A percentile compares a stretch with the other conserved stretches of the same genome.
phyloP scores from a whole-genome alignment of 768 basidiomycete species.

The Boletus rubropictus region DNA sequence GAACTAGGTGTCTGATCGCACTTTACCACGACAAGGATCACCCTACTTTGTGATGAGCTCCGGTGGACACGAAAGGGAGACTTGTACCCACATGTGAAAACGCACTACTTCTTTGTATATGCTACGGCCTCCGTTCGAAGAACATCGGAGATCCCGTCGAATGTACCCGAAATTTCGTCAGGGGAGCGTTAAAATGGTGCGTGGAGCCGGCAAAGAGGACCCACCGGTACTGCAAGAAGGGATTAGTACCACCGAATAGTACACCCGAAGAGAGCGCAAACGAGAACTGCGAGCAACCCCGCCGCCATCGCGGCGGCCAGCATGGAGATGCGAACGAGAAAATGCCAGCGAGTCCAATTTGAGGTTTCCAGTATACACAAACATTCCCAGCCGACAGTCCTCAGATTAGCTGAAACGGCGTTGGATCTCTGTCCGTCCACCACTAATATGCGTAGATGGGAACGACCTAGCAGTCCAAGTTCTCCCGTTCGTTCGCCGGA shows the following conservation, averaged over 20 bases:
- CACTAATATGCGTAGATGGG: background rate
- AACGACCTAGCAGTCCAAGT: background rate
- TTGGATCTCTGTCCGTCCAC: slow-evolving; percentile 11
- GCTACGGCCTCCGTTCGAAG: slow-evolving; percentile 7
- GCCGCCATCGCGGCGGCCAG: slow-evolving; percentile 25
- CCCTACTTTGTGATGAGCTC: background rate
- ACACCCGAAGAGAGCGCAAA: slow-evolving; percentile 18
- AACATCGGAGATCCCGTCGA: slow-evolving; percentile 11
- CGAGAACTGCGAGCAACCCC: slow-evolving; percentile 13
- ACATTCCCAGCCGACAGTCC: background rate
- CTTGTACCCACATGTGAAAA: background rate
- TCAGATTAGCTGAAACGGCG: slow-evolving; percentile 16
- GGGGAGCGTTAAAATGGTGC: slow-evolving; percentile 7
- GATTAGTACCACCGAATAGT: slow-evolving; percentile 18
- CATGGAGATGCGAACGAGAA: slow-evolving; percentile 17
- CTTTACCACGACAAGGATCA: slow-evolving; percentile 1
- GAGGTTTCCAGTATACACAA: too few relatives aligned
- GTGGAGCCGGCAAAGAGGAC: slow-evolving; percentile 3
- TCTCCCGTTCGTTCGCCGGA: background rate
- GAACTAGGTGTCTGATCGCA: slow-evolving; percentile 2
- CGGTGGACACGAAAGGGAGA: slow-evolving; percentile 1
- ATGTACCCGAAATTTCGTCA: slow-evolving; percentile 2
- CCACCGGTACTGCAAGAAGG: slow-evolving; percentile 6
- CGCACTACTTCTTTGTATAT: slow-evolving; percentile 3
- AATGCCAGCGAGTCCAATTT: background rate